Base-by-base conservation (phyloP, 371 early-diverging fungal genomes). In the Apophysomyces elegans region DNA sequence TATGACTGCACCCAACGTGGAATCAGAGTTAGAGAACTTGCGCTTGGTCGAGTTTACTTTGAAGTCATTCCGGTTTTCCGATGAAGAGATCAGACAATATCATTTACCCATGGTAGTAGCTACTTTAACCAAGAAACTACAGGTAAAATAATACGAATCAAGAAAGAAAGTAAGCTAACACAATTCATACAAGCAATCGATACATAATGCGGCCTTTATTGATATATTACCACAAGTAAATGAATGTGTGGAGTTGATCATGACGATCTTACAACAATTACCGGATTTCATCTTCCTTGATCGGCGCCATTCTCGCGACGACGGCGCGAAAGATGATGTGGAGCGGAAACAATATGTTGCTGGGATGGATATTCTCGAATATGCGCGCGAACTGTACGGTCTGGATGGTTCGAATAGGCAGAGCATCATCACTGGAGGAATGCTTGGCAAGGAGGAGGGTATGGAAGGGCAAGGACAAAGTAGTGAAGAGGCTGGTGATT, bases 21-120 rank as follows among this genome's bases (percentile, higher is more conserved):
- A 61, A 21, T n/a, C 41, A 13, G 57, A 66, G n/a, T 59, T 81
- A 0, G 80, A 80, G 11, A 84, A 78, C 5, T 63, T 92, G 62
- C 71, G 80, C 7, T 67, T 93, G 47, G 74, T 93, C 13, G 76
- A 86, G 18, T 94, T 91, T 65, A 80, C 90, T 9, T 65, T 95
- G 16, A 78, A 86, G 43, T 77, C 87, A 1, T 87, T 92, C 69
- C 86, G 89, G 60, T 73, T 92, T 39, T 84, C 85, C 35, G 95
- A 95, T 58, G 94, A 95, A 35, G 95, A 95, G 56, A 88, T 88
- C 39, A 78, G 83, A 56, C 89, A 90, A 14, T 81, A 93, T 56
- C 95, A 96, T 68, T 72, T 94, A 11, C 94, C 95, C 0, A 74
- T 93, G 66, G 81, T 93, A 14, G 61, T 93, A 39, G 83, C 86